Base-by-base conservation (phyloP, 2,329 filamentous ascomycete species). In the Penicillium hordei region DNA sequence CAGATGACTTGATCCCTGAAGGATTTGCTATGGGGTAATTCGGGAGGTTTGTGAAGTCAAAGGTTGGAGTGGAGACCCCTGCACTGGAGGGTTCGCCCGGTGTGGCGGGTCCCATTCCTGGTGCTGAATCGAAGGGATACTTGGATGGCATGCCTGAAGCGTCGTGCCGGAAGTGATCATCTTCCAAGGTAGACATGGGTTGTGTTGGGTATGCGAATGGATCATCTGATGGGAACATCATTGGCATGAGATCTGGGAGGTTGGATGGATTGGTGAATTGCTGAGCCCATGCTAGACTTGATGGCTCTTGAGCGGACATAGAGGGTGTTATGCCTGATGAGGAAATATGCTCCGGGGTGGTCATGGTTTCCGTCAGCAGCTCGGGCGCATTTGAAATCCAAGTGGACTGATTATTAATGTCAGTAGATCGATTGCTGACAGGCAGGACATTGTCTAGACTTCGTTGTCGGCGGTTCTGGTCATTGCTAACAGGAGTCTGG, bases 221-320 rank as follows among this genome's bases (percentile, higher is more conserved):
- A 55, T 81, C 79, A 56, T 76, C 75, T 2, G 79, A 80, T 4
- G 79, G 78, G 59, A 78, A 81, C 79, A 81, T 81, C 64, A 81
- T 78, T 9, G 76, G 76, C 73, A 78, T 79, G 39, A 81, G 69
- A 62, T 81, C 79, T 1, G 78, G 78, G 17, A 81, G 70, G 53
- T 74, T 72, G 38, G 60, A 61, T 8, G 65, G 51, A 48, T 68
- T 71, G 33, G 67, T 66, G 52, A 76, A 70, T 39, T 70, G 71
- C 38, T 72, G 74, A 13, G 73, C 60, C 57, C 71, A 75, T 17
- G 67, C 65, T 34, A 68, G 60, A 27, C 62, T 59, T 7, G 71
- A 63, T 13, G 61, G 48, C 10, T 72, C 69, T 36, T 66, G 67
- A 15, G 62, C 60, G 31, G 66, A 55, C 39, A 70, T 51, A 5